phyloP scores from a whole-genome alignment of 352 stramenopile species.

The Pythium aquatile region DNA sequence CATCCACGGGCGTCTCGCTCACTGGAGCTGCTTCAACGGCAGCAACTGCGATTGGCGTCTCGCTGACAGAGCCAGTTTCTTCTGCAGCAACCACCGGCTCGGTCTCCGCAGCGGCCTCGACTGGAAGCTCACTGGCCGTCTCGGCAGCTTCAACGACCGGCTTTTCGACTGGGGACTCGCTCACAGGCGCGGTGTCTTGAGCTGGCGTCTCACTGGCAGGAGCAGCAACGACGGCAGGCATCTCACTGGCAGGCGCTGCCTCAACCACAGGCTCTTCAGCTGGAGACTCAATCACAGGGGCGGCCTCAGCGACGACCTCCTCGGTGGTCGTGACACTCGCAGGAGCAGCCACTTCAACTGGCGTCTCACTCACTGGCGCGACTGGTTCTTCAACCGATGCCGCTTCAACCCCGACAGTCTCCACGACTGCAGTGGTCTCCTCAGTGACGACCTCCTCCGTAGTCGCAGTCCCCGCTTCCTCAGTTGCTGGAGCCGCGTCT shows the following conservation, averaged over 20 bases:
- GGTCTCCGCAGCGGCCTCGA: constrained; percentile 5
- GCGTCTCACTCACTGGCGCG: not conserved
- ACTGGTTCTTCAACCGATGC: not conserved
- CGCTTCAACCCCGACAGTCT: not conserved
- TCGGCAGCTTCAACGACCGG: no score
- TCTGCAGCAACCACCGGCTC: not conserved
- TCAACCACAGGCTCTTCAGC: constrained; percentile 5
- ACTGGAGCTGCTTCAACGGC: not conserved
- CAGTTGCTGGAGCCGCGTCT: not conserved
- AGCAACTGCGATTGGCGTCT: not conserved
- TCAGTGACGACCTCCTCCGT: constrained; percentile 1
- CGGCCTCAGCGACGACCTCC: not conserved
- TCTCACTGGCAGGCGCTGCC: not conserved
- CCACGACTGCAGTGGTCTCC: constrained; percentile 11
- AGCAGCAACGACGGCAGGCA: not conserved
- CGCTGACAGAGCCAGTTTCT: not conserved
- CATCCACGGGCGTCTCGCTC: not conserved
- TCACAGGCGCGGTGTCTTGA: not conserved
- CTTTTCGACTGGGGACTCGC: not conserved
- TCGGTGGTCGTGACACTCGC: not conserved
- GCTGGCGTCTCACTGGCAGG: not conserved
- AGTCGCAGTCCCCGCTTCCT: not conserved
- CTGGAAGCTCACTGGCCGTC: not conserved
- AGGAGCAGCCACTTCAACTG: not conserved
- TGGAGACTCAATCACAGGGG: not conserved